Percentiles rank a stretch among this genome's conserved stretches.
Conservation (phyloP, 2,329 filamentous ascomycete genomes). For the Aspergillus sp. region DNA sequence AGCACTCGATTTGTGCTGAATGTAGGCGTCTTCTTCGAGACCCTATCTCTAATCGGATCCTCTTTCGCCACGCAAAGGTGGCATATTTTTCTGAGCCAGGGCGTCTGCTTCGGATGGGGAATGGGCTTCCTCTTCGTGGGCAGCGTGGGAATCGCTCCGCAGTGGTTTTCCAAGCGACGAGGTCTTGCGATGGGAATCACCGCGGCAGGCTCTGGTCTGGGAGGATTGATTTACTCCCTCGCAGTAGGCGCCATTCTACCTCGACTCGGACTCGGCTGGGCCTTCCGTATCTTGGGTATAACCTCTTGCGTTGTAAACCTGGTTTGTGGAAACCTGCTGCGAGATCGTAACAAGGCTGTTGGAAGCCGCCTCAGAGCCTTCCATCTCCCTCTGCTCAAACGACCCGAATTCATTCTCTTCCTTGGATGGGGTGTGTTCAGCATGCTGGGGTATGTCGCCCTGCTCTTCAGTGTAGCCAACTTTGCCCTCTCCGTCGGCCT, state of each 20-base stretch:
- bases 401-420: constrained; percentile 54
- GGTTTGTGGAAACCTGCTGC: constrained; percentile 49
- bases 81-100: constrained; percentile 58
- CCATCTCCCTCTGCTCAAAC: constrained; percentile 49
- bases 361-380: constrained; percentile 50
- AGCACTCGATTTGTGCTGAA: constrained; percentile 53
- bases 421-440: constrained; percentile 56
- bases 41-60: constrained; percentile 51
- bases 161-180: constrained; percentile 58
- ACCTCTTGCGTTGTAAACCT: constrained; percentile 50
- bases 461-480: constrained; percentile 61
- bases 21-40: constrained; percentile 52
- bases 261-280: constrained; percentile 53
- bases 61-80: constrained; percentile 54
- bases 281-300: constrained; percentile 58
- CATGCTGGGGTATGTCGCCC: constrained; percentile 61
- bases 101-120: constrained; percentile 58
- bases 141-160: constrained; percentile 51
- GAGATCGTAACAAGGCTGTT: constrained; percentile 47
- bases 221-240: constrained; percentile 56
- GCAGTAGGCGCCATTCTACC: constrained; percentile 55
- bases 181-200: constrained; percentile 58
- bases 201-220: constrained; percentile 55
- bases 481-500: constrained; percentile 59
- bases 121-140: constrained; percentile 61